These are phyloP conservation scores for Solanum dulcamara DNA, from an alignment of 257 asterid species.

Conservation along the genomic window DNA sequence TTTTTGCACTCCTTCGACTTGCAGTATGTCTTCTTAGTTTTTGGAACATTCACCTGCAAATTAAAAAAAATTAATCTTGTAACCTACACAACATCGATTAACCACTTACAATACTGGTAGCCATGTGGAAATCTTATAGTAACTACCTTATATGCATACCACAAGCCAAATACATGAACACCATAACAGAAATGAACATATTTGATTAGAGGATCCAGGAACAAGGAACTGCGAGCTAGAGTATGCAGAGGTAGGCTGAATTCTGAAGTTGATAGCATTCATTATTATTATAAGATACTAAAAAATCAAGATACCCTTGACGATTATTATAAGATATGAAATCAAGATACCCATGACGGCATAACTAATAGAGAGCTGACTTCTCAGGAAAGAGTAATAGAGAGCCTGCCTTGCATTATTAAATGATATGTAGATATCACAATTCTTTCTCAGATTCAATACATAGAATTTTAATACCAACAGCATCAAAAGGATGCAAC, in stretches of 20 bases:
- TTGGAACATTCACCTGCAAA: neutral
- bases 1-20: neutral
- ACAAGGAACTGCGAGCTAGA: neutral
- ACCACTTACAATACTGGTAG: neutral
- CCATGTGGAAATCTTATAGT: neutral
- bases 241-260: neutral
- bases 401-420: neutral
- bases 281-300: neutral
- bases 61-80: neutral
- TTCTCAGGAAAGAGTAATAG: no score
- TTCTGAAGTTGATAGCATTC: neutral
- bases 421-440: neutral
- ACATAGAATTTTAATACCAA: neutral
- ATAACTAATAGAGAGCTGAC: neutral
- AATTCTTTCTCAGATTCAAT: neutral
- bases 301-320: neutral
- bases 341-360: neutral
- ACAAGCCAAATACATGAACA: neutral
- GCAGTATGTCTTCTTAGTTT: neutral
- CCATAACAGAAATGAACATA: neutral
- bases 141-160: neutral
- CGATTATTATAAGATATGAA: neutral
- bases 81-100: neutral
- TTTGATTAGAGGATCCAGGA: neutral
- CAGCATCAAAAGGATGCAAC: neutral